These are phyloP conservation scores for Neurospora sp. DNA, from an alignment of 495 filamentous ascomycete species.

Conservation along the genomic window DNA sequence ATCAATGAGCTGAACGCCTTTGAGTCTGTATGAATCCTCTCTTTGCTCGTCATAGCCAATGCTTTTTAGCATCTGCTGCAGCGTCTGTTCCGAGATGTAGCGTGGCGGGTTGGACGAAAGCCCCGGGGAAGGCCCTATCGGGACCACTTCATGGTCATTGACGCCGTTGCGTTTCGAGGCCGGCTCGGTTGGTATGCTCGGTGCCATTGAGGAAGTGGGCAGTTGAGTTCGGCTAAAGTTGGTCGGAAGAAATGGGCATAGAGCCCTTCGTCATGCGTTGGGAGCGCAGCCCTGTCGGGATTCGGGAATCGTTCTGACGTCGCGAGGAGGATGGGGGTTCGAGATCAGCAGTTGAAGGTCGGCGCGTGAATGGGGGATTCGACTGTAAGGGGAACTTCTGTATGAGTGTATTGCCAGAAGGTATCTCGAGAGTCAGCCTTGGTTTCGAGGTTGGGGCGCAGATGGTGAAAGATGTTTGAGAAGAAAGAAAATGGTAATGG, in stretches of 20 bases:
- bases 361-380: not conserved
- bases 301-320: not conserved
- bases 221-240: not conserved
- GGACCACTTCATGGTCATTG: conserved; percentile 4
- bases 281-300: not conserved
- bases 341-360: not conserved
- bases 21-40: conserved; percentile 62
- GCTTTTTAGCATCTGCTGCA: conserved; percentile 27
- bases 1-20: conserved; percentile 75
- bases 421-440: not conserved
- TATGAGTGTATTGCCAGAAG: not conserved
- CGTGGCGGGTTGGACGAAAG: conserved; percentile 29
- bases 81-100: conserved; percentile 28
- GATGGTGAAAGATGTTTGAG: not conserved
- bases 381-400: not conserved
- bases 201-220: conserved; percentile 9
- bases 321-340: not conserved
- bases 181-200: conserved; percentile 7
- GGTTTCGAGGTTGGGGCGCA: not conserved
- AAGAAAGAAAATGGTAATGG: not conserved
- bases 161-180: conserved; percentile 5
- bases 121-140: conserved; percentile 29
- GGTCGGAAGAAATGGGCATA: not conserved
- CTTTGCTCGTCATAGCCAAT: conserved; percentile 29
- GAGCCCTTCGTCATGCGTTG: not conserved